Evolutionary conservation across 768 basidiomycete species (phyloP).

Genomic region (Leccinum variicolor): DNA sequence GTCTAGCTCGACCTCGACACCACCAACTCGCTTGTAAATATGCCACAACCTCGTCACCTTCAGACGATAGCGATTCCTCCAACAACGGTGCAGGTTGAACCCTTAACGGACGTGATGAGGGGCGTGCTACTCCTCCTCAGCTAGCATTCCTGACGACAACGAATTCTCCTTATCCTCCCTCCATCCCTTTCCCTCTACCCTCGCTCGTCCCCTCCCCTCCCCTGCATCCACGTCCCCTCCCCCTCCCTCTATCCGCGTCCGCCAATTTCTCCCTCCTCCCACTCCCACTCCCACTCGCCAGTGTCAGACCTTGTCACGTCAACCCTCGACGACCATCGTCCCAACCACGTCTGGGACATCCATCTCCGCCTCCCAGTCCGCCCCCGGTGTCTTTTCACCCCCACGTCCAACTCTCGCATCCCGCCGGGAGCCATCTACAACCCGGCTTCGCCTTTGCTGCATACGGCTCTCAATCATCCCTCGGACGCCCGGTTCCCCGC

Average conservation of each 20-base stretch:
- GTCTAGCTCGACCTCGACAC: too few relatives aligned
- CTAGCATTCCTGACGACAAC: conserved; percentile 28
- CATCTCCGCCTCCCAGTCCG: background rate
- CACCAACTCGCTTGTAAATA: too few relatives aligned
- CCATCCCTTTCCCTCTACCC: too few relatives aligned
- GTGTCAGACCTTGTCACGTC: background rate
- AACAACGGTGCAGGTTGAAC: background rate
- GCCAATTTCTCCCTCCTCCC: too few relatives aligned
- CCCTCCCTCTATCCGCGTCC: too few relatives aligned
- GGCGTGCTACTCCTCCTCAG: conserved; percentile 30
- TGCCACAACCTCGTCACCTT: too few relatives aligned
- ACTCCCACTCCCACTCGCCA: too few relatives aligned
- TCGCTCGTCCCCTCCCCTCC: too few relatives aligned
- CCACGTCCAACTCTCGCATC: background rate
- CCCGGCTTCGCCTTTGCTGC: too few relatives aligned
- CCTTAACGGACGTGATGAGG: conserved; percentile 23
- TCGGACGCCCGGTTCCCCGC: background rate
- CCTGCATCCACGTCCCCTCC: too few relatives aligned
- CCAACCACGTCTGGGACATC: background rate
- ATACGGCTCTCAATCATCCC: background rate
- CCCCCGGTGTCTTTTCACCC: background rate
- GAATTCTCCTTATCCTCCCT: too few relatives aligned
- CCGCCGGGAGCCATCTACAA: conserved; percentile 9
- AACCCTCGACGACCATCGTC: background rate
- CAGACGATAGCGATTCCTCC: too few relatives aligned